These are phyloP conservation scores for Ormosia emarginata DNA, from an alignment of 306 rosid genomes.

Conservation along the genomic window DNA sequence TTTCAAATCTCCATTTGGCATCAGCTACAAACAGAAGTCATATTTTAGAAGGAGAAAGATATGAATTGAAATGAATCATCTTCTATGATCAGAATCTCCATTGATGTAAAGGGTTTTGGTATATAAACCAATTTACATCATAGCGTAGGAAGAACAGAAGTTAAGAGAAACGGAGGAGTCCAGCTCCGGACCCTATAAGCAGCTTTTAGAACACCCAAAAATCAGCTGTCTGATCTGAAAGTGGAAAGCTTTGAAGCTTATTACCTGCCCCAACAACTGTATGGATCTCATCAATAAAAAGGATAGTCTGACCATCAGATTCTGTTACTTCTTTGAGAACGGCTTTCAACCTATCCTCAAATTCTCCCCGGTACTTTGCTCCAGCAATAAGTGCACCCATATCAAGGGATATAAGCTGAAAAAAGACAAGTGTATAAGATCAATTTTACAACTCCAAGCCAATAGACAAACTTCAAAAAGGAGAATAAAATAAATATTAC, in stretches of 20 bases:
- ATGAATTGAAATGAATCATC: background rate
- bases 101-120: background rate
- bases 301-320: slow-evolving; percentile 69
- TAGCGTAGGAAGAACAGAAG: background rate
- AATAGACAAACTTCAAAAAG: background rate
- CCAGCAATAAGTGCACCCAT: slow-evolving; percentile 83
- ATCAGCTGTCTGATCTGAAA: background rate
- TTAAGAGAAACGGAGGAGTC: background rate
- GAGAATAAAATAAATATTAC: background rate
- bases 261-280: slow-evolving; percentile 79
- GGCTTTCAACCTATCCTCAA: slow-evolving; percentile 81
- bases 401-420: slow-evolving; percentile 77
- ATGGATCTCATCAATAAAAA: slow-evolving; percentile 77
- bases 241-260: slow-evolving; percentile 12
- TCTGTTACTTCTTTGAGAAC: slow-evolving; percentile 78
- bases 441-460: slow-evolving; percentile 14
- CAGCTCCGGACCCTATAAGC: background rate
- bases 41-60: background rate
- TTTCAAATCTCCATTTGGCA: background rate
- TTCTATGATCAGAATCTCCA: background rate
- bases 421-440: slow-evolving; percentile 1
- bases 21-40: background rate
- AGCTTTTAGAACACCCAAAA: background rate
- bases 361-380: slow-evolving; percentile 78
- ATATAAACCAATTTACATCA: background rate